Base-by-base conservation (phyloP, 2,329 filamentous ascomycete species). In the Thielaviopsis musarum region DNA sequence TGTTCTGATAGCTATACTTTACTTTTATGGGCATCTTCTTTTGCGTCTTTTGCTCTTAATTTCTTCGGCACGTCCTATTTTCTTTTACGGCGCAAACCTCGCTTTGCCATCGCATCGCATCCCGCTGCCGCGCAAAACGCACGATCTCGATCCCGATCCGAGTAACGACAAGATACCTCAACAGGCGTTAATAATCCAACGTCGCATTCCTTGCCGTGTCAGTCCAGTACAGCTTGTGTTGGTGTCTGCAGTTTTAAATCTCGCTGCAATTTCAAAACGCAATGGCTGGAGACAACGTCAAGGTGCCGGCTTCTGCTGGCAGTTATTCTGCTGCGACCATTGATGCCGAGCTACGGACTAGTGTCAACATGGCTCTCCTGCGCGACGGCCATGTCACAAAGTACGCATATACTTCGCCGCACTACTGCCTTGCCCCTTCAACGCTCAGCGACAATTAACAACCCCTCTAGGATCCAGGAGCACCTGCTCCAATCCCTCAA, bases 401-500 rank as follows among this genome's bases (percentile, higher is more conserved):
- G 82, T 84, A 72, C 57, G 71, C 52, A 19, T 21, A 2, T 45
- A 2, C 38, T 21, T n/a, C 30, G 30, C 30, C 30, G 9, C 30
- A 10, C 10, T 12, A 2, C 30, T 34, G 60, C 5, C 49, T 30
- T 10, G 38, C 30, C 52, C 52, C 53, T 15, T 45, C 30, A 12
- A 34, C 52, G 10, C 30, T 10, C 30, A 5, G 30, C 30, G 10
- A 34, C 10, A 34, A 34, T 7, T 34, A 34, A 21, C 7, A 49
- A 4, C 9, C n/a, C 13, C 28, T 15, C 13, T 66, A 83, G 82
- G 65, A 84, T 85, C 65, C 81, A 84, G 73, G 81, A 84, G 60
- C 71, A 76, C 52, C 77, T 85, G 66, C 77, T 84, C 51, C 81
- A 84, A 70, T 69, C 77, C 62, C 78, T 85, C 57, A 73, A 84